Evolutionary conservation across 2,329 filamentous ascomycete genomes (phyloP).

Genomic region (Venturia carpophila): DNA sequence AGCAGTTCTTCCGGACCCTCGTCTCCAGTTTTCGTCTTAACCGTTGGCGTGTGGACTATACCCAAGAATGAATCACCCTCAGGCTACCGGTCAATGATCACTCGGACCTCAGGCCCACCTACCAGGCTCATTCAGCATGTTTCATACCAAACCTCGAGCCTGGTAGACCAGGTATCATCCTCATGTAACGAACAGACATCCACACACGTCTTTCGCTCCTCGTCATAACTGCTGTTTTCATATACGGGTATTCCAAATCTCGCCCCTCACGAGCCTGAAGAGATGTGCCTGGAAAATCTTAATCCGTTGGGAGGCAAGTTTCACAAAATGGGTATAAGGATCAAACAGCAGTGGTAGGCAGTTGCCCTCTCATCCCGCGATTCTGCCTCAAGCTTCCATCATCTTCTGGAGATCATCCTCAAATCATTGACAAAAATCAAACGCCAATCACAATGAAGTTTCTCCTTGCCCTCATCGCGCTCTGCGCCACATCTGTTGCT

Average conservation of each 20-base stretch:
- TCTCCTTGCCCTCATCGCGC: not conserved
- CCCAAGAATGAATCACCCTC: not conserved
- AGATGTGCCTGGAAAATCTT: not conserved
- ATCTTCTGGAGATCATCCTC: not conserved
- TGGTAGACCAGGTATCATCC: not conserved
- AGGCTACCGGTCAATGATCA: not conserved
- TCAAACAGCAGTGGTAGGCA: not conserved
- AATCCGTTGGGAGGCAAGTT: not conserved
- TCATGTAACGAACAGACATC: not conserved
- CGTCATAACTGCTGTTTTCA: not conserved
- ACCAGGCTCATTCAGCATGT: not conserved
- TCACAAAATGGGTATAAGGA: not conserved
- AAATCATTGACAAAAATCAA: not conserved
- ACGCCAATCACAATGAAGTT: constrained; percentile 4
- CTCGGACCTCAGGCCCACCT: not conserved
- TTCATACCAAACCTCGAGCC: not conserved
- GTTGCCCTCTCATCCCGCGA: not conserved
- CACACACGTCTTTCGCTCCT: not conserved
- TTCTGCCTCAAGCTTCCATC: not conserved
- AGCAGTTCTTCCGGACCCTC: not conserved
- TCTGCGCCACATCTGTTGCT: constrained; percentile 2
- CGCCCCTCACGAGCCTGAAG: not conserved
- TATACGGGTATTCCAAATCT: not conserved
- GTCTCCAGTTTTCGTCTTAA: not conserved
- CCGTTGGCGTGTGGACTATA: not conserved